Evolutionary conservation across 352 stramenopile species (phyloP).

Genomic region (Phytophthora tubulina): DNA sequence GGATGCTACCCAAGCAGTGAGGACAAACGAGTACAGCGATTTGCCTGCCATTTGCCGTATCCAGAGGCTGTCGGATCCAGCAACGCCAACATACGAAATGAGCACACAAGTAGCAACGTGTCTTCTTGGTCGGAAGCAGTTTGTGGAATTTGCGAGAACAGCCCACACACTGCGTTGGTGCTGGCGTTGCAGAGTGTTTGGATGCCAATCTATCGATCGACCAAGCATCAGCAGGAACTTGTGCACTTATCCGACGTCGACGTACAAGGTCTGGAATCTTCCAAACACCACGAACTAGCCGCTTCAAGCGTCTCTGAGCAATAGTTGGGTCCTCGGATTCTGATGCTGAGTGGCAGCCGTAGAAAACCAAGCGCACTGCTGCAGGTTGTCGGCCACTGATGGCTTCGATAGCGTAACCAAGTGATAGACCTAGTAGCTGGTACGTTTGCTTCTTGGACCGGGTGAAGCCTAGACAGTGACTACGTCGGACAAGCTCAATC

Average conservation of each 20-base stretch:
- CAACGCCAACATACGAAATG: conserved; percentile 49
- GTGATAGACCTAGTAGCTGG: conserved; percentile 21
- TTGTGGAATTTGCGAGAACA: conserved; percentile 54
- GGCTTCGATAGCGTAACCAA: conserved; percentile 27
- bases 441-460: conserved; percentile 25
- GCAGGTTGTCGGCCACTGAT: conserved; percentile 18
- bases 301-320: conserved; percentile 14
- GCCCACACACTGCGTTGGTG: conserved; percentile 47
- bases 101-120: conserved; percentile 46
- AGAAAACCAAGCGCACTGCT: conserved; percentile 31
- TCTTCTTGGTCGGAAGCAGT: conserved; percentile 39
- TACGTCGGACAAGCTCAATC: conserved; percentile 26
- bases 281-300: conserved; percentile 21
- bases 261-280: conserved; percentile 34
- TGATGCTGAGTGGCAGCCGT: conserved; percentile 1
- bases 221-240: conserved; percentile 22
- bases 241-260: conserved; percentile 15
- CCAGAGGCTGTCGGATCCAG: conserved; percentile 38
- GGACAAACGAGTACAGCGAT: conserved; percentile 52
- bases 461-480: conserved; percentile 11
- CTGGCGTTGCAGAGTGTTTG: not conserved
- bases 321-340: conserved; percentile 1
- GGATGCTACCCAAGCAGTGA: conserved; percentile 54
- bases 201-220: conserved; percentile 4
- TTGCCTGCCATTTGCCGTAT: conserved; percentile 37